phyloP scores from a whole-genome alignment of 1,284 basidiomycete species.

The Thecaphora frezii region DNA sequence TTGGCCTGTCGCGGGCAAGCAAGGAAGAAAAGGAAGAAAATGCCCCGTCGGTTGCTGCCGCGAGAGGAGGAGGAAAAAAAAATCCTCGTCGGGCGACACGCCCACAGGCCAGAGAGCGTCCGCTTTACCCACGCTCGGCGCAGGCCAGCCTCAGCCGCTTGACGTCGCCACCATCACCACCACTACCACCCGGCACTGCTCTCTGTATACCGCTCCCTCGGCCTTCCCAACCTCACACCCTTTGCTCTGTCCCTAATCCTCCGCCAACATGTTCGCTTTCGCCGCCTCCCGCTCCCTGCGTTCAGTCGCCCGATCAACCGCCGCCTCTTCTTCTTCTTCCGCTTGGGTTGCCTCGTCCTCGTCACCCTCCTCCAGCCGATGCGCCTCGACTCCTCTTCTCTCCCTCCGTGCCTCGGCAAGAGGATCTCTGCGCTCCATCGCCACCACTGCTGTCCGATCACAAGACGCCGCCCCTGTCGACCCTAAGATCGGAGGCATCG shows the following conservation, averaged over 20 bases:
- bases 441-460: constrained; percentile 5
- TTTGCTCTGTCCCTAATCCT: no score
- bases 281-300: not conserved
- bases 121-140: no score
- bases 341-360: not conserved
- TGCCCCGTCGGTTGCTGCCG: no score
- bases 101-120: no score
- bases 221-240: no score
- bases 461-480: constrained; percentile 20
- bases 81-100: no score
- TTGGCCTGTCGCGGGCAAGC: no score
- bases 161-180: not conserved
- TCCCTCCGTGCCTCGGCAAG: not conserved
- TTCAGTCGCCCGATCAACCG: not conserved
- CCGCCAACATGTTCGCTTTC: not conserved
- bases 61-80: no score
- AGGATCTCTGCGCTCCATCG: constrained; percentile 10
- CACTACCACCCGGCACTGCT: not conserved
- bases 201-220: not conserved
- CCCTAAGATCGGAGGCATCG: constrained; percentile 77
- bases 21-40: no score
- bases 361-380: not conserved
- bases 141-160: no score
- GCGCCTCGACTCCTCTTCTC: no score
- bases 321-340: not conserved